Evolutionary conservation across 768 basidiomycete species (phyloP), one percentile per base, ranked within the genome.

Genomic region (Piloderma croceum): DNA sequence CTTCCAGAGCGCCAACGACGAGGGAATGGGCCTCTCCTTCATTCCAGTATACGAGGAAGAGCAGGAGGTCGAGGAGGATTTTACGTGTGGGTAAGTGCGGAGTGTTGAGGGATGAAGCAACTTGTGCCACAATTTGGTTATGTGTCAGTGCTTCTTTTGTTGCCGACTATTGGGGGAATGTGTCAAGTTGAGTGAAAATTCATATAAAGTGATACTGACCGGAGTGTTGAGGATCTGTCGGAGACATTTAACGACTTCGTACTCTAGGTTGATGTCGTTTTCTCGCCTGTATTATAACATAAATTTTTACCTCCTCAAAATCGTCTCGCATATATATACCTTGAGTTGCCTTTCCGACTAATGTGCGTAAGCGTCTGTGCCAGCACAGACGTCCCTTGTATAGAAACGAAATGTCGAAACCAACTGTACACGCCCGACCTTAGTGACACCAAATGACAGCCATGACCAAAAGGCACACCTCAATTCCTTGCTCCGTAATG

Each of bases 191-290:
- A 24, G 34, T 13, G 15, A 38, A 21, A 15, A 40, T 19, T 29
- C 36, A 37, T 21, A 29, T 20, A 22, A 38, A 42, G 41, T 43
- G 18, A 33, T 47, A 62, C 73, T 51, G 47, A 81, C 81, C 36
- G 57, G 56, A 51, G 65, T 73, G 52, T 93, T 93, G 29, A 96
- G 67, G 20, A 94, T 83, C 20, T 78, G 78, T 54, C 79, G 84
- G 45, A 98, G 61, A 59, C 89, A 91, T 61, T 91, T 94, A 43
- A 86, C 76, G 37, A 93, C 68, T 64, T 97, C 94, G 38, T 89
- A 79, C 60, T 98, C 94, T 18, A 96, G 63, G 11, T 64, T 59
- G 24, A 76, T 71, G 53, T 97, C 91, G 13, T 62, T 58, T 36
- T 79, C 79, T 31, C 74, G 70, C 44, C 83, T 83, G 42, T 17